phyloP scores from a whole-genome alignment of 2,329 filamentous ascomycete species.

The Sporothrix euskadiensis region DNA sequence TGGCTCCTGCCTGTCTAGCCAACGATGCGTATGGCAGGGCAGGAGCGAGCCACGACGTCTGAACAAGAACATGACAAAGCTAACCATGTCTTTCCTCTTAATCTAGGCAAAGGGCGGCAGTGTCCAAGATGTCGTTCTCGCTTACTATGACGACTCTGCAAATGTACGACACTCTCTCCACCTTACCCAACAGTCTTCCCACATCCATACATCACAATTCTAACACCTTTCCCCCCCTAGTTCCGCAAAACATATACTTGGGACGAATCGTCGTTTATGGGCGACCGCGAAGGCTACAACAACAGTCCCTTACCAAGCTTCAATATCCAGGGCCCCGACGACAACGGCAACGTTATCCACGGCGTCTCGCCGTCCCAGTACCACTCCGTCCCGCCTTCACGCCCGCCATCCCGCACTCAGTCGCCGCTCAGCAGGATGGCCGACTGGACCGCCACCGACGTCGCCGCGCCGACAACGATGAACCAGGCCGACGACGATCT shows the following conservation, averaged over 20 bases:
- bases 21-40: background rate
- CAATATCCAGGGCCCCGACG: conserved; percentile 56
- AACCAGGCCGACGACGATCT: conserved; percentile 58
- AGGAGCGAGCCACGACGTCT: background rate
- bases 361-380: conserved; percentile 48
- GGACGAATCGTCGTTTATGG: conserved; percentile 56
- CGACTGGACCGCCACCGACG: conserved; percentile 46
- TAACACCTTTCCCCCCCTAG: conserved; percentile 35
- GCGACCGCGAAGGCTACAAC: conserved; percentile 51
- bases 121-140: conserved; percentile 51
- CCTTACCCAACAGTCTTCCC: too few species aligned
- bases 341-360: conserved; percentile 49
- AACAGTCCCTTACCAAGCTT: conserved; percentile 47
- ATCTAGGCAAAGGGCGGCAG: conserved; percentile 49
- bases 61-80: conserved; percentile 1
- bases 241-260: conserved; percentile 55
- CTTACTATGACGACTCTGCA: conserved; percentile 53
- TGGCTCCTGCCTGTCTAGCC: background rate
- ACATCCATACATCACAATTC: background rate
- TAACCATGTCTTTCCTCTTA: background rate
- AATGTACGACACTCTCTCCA: conserved; percentile 39
- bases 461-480: conserved; percentile 37
- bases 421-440: conserved; percentile 57
- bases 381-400: conserved; percentile 53
- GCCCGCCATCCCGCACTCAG: conserved; percentile 62